A percentile compares a stretch with the other conserved stretches of the same genome.
Conservation (phyloP, 2,329 filamentous ascomycete species). For the Talaromyces rugulosus region DNA sequence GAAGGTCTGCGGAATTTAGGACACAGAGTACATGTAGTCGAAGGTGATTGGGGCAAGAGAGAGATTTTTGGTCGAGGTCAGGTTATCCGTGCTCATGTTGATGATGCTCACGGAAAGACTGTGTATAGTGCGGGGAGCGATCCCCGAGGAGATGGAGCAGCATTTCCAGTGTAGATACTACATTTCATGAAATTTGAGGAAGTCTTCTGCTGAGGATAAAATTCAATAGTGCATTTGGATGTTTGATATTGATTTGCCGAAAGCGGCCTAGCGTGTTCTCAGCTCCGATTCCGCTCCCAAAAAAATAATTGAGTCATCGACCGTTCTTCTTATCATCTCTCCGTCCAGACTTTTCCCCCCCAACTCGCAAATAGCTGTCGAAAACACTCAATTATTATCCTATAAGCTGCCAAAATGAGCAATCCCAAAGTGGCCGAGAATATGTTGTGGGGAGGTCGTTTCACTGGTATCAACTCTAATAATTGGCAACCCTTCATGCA, state of each 20-base stretch:
- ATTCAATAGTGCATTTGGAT: neutral
- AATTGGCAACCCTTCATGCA: neutral
- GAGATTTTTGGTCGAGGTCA: slow-evolving; percentile 79
- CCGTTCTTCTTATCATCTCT: neutral
- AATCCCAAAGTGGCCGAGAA: slow-evolving; percentile 39
- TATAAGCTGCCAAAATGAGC: slow-evolving; percentile 27
- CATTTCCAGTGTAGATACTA: slow-evolving; percentile 42
- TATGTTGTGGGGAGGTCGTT: slow-evolving; percentile 60
- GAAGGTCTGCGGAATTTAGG: slow-evolving; percentile 65
- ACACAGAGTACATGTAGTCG: slow-evolving; percentile 66
- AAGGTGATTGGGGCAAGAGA: slow-evolving; percentile 52
- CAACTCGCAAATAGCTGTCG: neutral
- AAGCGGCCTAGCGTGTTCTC: neutral
- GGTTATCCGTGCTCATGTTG: slow-evolving; percentile 72
- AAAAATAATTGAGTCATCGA: neutral
- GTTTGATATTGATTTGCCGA: neutral
- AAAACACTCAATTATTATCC: slow-evolving; percentile 2
- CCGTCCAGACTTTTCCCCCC: neutral
- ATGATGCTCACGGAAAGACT: slow-evolving; percentile 58
- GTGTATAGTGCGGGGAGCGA: slow-evolving; percentile 90
- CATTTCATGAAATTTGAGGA: neutral
- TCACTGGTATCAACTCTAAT: slow-evolving; percentile 46
- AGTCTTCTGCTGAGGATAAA: no score
- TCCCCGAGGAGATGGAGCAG: slow-evolving; percentile 73
- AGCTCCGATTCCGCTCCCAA: neutral